These are phyloP conservation scores for Micromonas commoda DNA, from an alignment of 139 green algal species.

Conservation along the genomic window DNA sequence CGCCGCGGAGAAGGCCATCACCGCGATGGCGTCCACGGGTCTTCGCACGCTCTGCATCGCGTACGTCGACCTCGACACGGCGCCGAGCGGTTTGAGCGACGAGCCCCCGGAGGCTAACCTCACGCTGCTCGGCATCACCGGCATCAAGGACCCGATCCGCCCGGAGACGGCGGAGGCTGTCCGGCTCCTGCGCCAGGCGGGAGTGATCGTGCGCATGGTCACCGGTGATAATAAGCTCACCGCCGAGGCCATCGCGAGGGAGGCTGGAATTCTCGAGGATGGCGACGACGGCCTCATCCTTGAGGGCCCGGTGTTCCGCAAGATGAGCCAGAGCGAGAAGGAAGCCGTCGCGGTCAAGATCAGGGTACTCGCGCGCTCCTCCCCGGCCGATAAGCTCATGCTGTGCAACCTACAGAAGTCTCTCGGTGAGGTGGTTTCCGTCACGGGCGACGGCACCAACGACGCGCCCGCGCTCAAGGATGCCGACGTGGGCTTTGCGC, in stretches of 20 bases:
- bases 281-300: constrained; percentile 54
- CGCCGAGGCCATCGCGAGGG: constrained; percentile 87
- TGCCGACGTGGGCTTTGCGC: constrained; percentile 90
- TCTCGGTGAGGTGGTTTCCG: constrained; percentile 88
- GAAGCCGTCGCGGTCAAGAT: constrained; percentile 51
- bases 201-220: constrained; percentile 95
- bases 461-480: constrained; percentile 90
- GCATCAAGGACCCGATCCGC: constrained; percentile 95
- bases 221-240: constrained; percentile 98
- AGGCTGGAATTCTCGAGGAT: constrained; percentile 71
- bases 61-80: constrained; percentile 46
- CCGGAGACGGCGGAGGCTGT: constrained; percentile 70
- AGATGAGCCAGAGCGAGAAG: constrained; percentile 62
- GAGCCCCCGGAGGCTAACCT: constrained; percentile 55
- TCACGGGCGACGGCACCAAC: constrained; percentile 95
- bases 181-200: constrained; percentile 69
- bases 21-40: constrained; percentile 68
- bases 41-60: constrained; percentile 81
- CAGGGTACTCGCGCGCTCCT: constrained; percentile 86
- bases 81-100: constrained; percentile 9
- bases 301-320: constrained; percentile 81
- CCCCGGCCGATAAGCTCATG: constrained; percentile 84
- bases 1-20: constrained; percentile 35
- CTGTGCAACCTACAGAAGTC: constrained; percentile 79
- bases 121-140: constrained; percentile 66